Evolutionary conservation across 805 yeast genomes (phyloP).

Genomic region (Suhomyces tanzawaensis): DNA sequence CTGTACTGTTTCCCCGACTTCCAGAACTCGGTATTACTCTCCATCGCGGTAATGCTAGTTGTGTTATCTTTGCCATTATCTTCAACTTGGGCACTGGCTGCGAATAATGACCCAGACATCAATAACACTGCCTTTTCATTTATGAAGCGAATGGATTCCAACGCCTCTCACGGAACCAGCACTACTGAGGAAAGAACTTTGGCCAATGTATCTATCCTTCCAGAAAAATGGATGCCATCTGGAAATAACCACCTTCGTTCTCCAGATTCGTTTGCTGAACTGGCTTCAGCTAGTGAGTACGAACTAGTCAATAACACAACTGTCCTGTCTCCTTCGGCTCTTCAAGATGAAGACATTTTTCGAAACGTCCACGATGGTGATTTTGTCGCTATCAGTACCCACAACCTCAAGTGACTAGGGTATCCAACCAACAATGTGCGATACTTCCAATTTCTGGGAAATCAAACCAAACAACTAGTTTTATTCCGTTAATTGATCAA

Average conservation of each 20-base stretch:
- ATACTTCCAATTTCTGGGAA: no score
- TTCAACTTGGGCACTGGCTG: slow-evolving; percentile 82
- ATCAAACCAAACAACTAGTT: no score
- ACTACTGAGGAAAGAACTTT: not conserved
- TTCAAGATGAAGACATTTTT: no score
- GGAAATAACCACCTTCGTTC: no score
- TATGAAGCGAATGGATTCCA: not conserved
- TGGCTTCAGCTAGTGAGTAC: no score
- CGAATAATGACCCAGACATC: slow-evolving; percentile 42
- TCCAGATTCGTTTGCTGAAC: no score
- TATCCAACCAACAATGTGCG: no score
- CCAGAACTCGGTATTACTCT: slow-evolving; percentile 35
- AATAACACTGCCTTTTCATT: slow-evolving; percentile 11
- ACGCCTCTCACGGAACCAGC: not conserved
- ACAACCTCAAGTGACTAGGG: not conserved
- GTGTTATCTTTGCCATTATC: slow-evolving; percentile 78
- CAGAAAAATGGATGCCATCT: not conserved
- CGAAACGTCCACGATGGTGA: not conserved
- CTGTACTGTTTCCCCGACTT: slow-evolving; percentile 35
- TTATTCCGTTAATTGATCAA: no score
- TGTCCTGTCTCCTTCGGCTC: no score
- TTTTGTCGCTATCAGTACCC: slow-evolving; percentile 4
- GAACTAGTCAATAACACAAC: no score
- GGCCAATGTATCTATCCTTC: not conserved
- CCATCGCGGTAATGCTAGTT: slow-evolving; percentile 59